A percentile compares a stretch with the other conserved stretches of the same genome.
These are phyloP conservation scores for Cordyceps tenuipes DNA, from an alignment of 2,329 filamentous ascomycete genomes.

Conservation along the genomic window DNA sequence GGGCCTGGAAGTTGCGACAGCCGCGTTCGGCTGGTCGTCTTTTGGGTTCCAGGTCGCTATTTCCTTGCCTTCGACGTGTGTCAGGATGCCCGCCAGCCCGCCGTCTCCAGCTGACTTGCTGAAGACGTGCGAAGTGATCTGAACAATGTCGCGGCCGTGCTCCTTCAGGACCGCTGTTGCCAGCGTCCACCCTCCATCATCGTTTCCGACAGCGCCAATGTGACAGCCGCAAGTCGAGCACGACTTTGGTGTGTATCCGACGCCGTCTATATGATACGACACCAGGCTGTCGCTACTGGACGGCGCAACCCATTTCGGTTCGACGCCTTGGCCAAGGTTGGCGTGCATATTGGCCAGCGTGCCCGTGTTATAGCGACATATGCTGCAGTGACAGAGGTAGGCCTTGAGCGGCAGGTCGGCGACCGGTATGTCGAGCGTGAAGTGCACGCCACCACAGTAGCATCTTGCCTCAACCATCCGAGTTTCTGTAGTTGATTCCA, in stretches of 20 bases:
- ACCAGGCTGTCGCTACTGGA: conserved; percentile 30
- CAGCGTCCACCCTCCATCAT: conserved; percentile 28
- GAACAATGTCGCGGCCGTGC: conserved; percentile 26
- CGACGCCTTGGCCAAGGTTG: conserved; percentile 24
- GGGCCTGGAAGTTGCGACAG: conserved; percentile 19
- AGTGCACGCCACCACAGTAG: conserved; percentile 35
- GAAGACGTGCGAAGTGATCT: conserved; percentile 28
- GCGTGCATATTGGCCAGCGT: conserved; percentile 35
- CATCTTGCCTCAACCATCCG: conserved; percentile 33
- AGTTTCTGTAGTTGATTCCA: background rate
- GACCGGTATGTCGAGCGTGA: conserved; percentile 31
- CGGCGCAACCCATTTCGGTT: conserved; percentile 31
- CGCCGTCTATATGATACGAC: conserved; percentile 25
- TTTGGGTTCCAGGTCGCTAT: conserved; percentile 30
- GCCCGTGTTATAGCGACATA: conserved; percentile 36
- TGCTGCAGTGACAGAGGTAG: conserved; percentile 38
- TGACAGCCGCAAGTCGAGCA: conserved; percentile 40
- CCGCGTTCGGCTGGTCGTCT: conserved; percentile 19
- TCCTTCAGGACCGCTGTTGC: conserved; percentile 33
- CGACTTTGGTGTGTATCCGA: conserved; percentile 30
- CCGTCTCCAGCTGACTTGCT: conserved; percentile 28
- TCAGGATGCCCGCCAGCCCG: conserved; percentile 29
- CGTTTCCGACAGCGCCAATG: conserved; percentile 28
- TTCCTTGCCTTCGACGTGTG: conserved; percentile 21
- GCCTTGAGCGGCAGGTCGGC: conserved; percentile 31